Evolutionary conservation across 208 protist species (phyloP), one percentile per base, ranked within the genome.

Genomic region (Kentomonas sorsogonicus): DNA sequence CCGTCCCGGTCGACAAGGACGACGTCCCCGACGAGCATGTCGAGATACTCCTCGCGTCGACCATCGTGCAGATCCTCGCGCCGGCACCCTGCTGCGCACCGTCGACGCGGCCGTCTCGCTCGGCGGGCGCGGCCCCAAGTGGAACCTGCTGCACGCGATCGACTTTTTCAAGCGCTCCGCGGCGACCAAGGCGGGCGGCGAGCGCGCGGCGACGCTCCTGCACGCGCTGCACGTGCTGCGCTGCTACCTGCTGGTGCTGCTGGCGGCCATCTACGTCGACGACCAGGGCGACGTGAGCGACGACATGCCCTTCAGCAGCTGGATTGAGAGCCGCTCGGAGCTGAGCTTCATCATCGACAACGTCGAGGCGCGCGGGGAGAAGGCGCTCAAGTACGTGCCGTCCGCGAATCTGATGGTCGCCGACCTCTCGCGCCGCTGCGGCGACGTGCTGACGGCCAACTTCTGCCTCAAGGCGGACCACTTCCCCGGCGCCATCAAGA

Each of bases 401-500:
- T 54, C 60, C 10, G 73, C 74, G 44, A 87, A 85, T 54, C 60
- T 88, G 45, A 86, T 87, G 76, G 84, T 81, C 67, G 78, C 78
- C 18, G 69, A 89, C 59, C 61, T 91, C 4, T 77, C 74, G 15
- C 69, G 77, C 33, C 80, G 83, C 64, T 73, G 54, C 30, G 87
- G 87, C 38, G 79, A 94, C 53, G 87, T 94, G 3, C 72, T 94
- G 3, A 94, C 83, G 29, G 80, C 83, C 5, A 94, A 94, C 76
- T 91, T 88, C 69, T 75, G 73, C 60, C 57, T 94, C 43, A 94
- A 94, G 69, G 87, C 87, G 15, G 87, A 94, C 43, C 87, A 94
- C 87, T 94, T 94, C 46, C 87, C 87, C 13, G 87, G 87, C 22
- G 91, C 83, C 53, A 80, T 90, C 60, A 91, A 91, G 79, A 94